Percentiles rank a stretch among this genome's conserved stretches.
These are phyloP conservation scores for Anthracocystis panici-leucophaei DNA, from an alignment of 1,284 basidiomycete species.

Conservation along the genomic window DNA sequence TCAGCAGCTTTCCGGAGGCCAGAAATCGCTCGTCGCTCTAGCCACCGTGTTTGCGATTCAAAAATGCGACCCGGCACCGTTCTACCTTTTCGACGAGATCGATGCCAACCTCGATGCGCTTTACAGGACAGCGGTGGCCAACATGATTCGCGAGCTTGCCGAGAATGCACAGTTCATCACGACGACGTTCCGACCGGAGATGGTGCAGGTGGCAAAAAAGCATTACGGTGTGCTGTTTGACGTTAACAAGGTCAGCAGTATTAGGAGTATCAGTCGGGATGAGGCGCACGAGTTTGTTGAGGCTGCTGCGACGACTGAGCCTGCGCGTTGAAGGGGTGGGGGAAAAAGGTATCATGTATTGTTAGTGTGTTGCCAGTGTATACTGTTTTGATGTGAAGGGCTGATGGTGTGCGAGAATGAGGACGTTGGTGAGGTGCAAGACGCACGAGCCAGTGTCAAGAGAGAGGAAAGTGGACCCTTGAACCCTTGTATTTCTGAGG, in stretches of 20 bases:
- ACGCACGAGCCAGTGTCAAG: slow-evolving; percentile 14
- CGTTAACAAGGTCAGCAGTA: slow-evolving; percentile 87
- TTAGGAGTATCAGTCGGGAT: slow-evolving; percentile 82
- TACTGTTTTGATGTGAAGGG: not conserved
- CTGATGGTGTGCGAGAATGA: not conserved
- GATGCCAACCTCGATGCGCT: slow-evolving; percentile 98
- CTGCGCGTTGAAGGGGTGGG: slow-evolving; percentile 15
- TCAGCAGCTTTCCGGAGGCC: slow-evolving; percentile 96
- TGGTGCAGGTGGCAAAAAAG: slow-evolving; percentile 92
- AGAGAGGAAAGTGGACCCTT: slow-evolving; percentile 9
- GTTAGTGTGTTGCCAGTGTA: not conserved
- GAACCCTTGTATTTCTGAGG: slow-evolving; percentile 11
- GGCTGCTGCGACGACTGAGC: slow-evolving; percentile 56
- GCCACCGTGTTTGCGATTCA: slow-evolving; percentile 98
- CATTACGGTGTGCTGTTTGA: slow-evolving; percentile 99
- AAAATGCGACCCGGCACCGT: slow-evolving; percentile 98
- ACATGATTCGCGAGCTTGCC: slow-evolving; percentile 93
- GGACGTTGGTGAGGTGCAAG: not conserved
- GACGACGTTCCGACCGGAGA: slow-evolving; percentile 97
- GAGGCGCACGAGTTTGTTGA: slow-evolving; percentile 91
- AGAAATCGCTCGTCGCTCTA: slow-evolving; percentile 95
- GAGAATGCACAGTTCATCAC: slow-evolving; percentile 94
- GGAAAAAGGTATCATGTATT: not conserved
- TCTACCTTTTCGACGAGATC: slow-evolving; percentile 99
- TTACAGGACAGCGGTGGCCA: slow-evolving; percentile 94